Base-by-base conservation (phyloP, 306 rosid genomes). In the Lagenaria siceraria region DNA sequence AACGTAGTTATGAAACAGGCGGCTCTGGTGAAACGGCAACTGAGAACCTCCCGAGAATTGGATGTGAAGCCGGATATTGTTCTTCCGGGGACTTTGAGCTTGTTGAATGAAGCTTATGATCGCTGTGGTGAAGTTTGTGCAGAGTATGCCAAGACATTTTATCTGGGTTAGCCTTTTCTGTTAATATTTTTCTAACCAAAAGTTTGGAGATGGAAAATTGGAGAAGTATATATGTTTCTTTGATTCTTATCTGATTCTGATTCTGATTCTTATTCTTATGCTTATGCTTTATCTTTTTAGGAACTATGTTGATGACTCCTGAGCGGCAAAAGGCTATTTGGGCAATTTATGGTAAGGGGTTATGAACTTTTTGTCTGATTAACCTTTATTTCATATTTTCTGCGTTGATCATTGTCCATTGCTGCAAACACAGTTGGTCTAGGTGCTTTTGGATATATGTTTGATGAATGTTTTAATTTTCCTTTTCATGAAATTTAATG, bases 61-160 rank as follows among this genome's bases (percentile, higher is more conserved):
- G 87, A 83, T 22, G 86, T 78, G 75, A 89, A 87, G 49, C 90
- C 89, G 0, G 91, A 85, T 85, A 82, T 87, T 78, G 51, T 55
- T 83, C 77, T 89, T 56, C 96, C 96, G 0, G 97, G 92, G 82
- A 83, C 81, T 81, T 68, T 83, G 80, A 68, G 90, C 75, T 83
- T 90, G 89, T 83, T 89, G 80, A 87, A 64, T 36, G 93, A 86
- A 22, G 93, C 98, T 31, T 93, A 88, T 85, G 87, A 88, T 74
- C 86, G 98, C 8, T 91, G 98, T 84, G 96, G 93, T 35, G 92
- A 93, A 76, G 96, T 93, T 11, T 93, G 98, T 75, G 96, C 98
- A 69, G 98, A 93, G 81, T 93, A 93, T 86, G 98, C 98, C 49
- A 93, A 93, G 78, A 93, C 98, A 22, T 93, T 93, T 81, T 91